phyloP scores from a whole-genome alignment of 768 basidiomycete genomes.

The Calocera cornea region DNA sequence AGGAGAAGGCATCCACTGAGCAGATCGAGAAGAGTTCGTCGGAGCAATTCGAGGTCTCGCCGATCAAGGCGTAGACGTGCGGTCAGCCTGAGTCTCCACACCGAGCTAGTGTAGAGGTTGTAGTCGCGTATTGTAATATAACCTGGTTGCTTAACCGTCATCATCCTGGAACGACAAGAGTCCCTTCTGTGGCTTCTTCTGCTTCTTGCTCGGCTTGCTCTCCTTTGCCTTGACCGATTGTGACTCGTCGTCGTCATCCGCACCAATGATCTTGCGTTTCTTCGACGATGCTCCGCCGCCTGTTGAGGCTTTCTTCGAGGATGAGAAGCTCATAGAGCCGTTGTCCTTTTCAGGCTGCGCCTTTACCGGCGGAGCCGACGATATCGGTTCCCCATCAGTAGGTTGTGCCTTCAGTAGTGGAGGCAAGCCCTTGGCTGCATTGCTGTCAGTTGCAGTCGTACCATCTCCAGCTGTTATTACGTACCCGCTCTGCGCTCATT shows the following conservation, averaged over 20 bases:
- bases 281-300: conserved; percentile 10
- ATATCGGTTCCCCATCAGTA: conserved; percentile 11
- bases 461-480: conserved; percentile 11
- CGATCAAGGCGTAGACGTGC: not conserved
- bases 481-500: conserved; percentile 61
- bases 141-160: conserved; percentile 8
- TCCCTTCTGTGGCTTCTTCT: conserved; percentile 23
- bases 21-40: not conserved
- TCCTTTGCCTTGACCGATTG: conserved; percentile 8
- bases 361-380: conserved; percentile 6
- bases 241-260: conserved; percentile 1
- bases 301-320: conserved; percentile 9
- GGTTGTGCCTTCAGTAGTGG: conserved; percentile 10
- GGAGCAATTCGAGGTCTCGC: not conserved
- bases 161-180: conserved; percentile 28
- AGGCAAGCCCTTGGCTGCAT: conserved; percentile 15
- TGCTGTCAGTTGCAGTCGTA: conserved; percentile 1
- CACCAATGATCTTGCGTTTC: conserved; percentile 21
- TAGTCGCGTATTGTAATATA: not conserved
- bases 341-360: conserved; percentile 1
- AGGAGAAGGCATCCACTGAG: not conserved
- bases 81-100: not conserved
- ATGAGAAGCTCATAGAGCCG: conserved; percentile 11
- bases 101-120: not conserved
- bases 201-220: conserved; percentile 25